A percentile compares a stretch with the other conserved stretches of the same genome.
These are phyloP conservation scores for Fusarium napiforme DNA, from an alignment of 2,329 filamentous ascomycete species.

Conservation along the genomic window DNA sequence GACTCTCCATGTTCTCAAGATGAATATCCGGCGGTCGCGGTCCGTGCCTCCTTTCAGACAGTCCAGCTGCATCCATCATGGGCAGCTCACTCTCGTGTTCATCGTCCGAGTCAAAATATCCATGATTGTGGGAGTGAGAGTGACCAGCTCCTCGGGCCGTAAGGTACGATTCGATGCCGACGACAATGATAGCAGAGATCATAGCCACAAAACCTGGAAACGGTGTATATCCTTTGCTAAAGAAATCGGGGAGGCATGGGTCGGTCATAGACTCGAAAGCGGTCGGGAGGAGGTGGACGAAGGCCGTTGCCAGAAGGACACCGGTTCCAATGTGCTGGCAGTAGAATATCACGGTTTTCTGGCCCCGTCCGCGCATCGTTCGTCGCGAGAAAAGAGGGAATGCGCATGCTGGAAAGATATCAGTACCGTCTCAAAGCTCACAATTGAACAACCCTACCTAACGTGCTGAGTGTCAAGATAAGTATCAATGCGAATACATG, in stretches of 20 bases:
- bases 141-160: constrained; percentile 75
- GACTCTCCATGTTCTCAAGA: constrained; percentile 62
- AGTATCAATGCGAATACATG: constrained; percentile 76
- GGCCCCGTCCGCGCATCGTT: constrained; percentile 66
- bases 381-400: constrained; percentile 74
- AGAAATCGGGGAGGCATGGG: constrained; percentile 80
- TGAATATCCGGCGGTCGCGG: constrained; percentile 62
- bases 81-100: constrained; percentile 49
- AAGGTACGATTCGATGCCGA: constrained; percentile 89
- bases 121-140: constrained; percentile 65
- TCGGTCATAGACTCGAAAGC: constrained; percentile 75
- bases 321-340: constrained; percentile 84
- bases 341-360: constrained; percentile 70
- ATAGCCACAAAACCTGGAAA: constrained; percentile 86
- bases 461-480: constrained; percentile 70
- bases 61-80: constrained; percentile 43
- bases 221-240: constrained; percentile 81
- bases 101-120: constrained; percentile 61
- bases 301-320: constrained; percentile 86
- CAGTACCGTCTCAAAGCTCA: not conserved
- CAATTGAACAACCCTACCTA: constrained; percentile 55
- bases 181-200: constrained; percentile 82
- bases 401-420: constrained; percentile 63
- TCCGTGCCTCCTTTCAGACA: constrained; percentile 53
- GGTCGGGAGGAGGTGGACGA: constrained; percentile 79